phyloP scores from a whole-genome alignment of 768 basidiomycete genomes.

The Pleurotus eryngii region DNA sequence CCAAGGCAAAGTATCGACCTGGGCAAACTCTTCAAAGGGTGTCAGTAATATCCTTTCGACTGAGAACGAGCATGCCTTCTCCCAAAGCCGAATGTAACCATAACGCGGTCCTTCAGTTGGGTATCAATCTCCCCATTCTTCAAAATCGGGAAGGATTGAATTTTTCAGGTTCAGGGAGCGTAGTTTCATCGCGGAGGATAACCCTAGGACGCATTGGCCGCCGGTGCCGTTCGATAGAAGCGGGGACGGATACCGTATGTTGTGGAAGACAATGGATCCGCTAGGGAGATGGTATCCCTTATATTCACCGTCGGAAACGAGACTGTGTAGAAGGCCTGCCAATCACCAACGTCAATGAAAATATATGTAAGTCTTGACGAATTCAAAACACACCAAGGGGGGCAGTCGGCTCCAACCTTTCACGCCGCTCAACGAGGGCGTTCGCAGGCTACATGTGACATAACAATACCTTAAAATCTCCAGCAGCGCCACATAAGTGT shows the following conservation, averaged over 20 bases:
- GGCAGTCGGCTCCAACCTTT: neutral
- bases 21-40: slow-evolving; percentile 6
- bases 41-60: neutral
- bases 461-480: slow-evolving; percentile 29
- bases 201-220: slow-evolving; percentile 22
- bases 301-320: slow-evolving; percentile 40
- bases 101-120: neutral
- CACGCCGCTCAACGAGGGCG: too few relatives aligned
- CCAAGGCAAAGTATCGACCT: slow-evolving; percentile 6
- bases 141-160: slow-evolving; percentile 48
- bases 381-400: neutral
- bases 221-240: neutral
- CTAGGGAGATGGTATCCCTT: slow-evolving; percentile 43
- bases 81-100: slow-evolving; percentile 35
- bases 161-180: slow-evolving; percentile 28
- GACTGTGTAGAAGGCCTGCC: slow-evolving; percentile 28
- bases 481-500: slow-evolving; percentile 30
- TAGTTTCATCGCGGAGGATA: slow-evolving; percentile 29
- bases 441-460: too few relatives aligned
- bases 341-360: too few relatives aligned
- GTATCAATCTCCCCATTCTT: slow-evolving; percentile 29
- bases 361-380: too few relatives aligned
- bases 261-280: slow-evolving; percentile 32
- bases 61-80: neutral
- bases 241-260: slow-evolving; percentile 24